phyloP scores from a whole-genome alignment of 1,284 basidiomycete genomes.

The Singerocomus rubriflavus region DNA sequence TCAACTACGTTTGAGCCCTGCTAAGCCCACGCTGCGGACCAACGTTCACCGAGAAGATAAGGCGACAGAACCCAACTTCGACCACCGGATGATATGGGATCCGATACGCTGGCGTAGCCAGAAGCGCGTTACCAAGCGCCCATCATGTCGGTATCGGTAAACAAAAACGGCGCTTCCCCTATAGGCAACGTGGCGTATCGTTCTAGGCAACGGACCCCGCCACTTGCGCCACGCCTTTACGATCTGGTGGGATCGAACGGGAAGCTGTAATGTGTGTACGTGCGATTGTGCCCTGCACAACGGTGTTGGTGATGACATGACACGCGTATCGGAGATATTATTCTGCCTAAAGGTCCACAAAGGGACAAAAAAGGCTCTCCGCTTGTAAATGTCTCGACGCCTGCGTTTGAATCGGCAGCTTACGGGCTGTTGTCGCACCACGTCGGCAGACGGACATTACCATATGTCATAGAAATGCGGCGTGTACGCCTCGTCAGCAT shows the following conservation, averaged over 20 bases:
- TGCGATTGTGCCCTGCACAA: not conserved
- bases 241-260: not conserved
- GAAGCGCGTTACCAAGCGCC: conserved; percentile 7
- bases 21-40: not conserved
- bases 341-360: not conserved
- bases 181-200: not conserved
- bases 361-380: not conserved
- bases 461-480: not conserved
- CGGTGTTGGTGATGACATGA: not conserved
- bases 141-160: conserved; percentile 3
- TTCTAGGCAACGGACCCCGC: conserved; percentile 15
- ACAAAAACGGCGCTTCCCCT: conserved; percentile 15
- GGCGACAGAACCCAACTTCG: conserved; percentile 1
- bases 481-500: not conserved
- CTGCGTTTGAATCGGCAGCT: not conserved
- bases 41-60: not conserved
- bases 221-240: conserved; percentile 18
- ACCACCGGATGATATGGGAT: conserved; percentile 8
- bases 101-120: conserved; percentile 11
- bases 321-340: not conserved
- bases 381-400: not conserved
- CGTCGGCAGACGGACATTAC: not conserved
- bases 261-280: not conserved
- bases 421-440: not conserved
- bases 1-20: not conserved